Evolutionary conservation across 2,329 filamentous ascomycete species (phyloP), one percentile per base, ranked within the genome.

Genomic region (Mycosphaerelloides madeirae): DNA sequence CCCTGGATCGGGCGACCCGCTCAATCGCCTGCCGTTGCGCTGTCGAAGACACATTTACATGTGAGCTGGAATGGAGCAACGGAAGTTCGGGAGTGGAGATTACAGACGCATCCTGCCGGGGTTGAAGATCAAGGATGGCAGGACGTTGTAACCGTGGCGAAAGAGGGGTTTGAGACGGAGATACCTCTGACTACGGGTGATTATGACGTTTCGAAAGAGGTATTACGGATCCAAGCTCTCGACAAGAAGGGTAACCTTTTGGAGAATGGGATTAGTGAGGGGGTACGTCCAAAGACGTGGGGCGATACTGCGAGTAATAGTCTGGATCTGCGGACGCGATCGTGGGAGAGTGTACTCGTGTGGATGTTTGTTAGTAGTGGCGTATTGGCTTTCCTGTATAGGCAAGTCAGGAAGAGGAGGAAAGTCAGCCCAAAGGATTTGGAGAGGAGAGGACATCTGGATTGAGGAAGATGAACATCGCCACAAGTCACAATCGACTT

Each of bases 61-160:
- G 49, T 57, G 19, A 57, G 50, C 45, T 62, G 59, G 58, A 61
- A 59, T 29, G 59, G 59, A 14, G 59, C 59, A 4, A 62, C 58
- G 1, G 55, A 58, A 32, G 53, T 60, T 5, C 31, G 11, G 8
- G 35, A 43, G 7, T 60, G 53, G 54, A 31, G 50, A 9, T 33
- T 60, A 1, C 56, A 61, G 29, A 25, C 6, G 40, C 37, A 12
- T 46, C 43, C 7, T n/a, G 37, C n/a, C 29, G 31, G 37, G 38
- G n/a, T n/a, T 25, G 22, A 25, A 9, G 44, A 44, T 7, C 33
- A 34, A n/a, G 45, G 29, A 11, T 60, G 58, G 58, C 39, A 15
- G 3, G 47, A 56, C 16, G 39, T 58, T 1, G 31, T 41, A 7
- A 42, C 43, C 11, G 40, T 44, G 3, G 31, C 40, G 2, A 57